Evolutionary conservation across 345 rosid genomes (phyloP), one percentile per base, ranked within the genome.

Genomic region (Populus simonii): DNA sequence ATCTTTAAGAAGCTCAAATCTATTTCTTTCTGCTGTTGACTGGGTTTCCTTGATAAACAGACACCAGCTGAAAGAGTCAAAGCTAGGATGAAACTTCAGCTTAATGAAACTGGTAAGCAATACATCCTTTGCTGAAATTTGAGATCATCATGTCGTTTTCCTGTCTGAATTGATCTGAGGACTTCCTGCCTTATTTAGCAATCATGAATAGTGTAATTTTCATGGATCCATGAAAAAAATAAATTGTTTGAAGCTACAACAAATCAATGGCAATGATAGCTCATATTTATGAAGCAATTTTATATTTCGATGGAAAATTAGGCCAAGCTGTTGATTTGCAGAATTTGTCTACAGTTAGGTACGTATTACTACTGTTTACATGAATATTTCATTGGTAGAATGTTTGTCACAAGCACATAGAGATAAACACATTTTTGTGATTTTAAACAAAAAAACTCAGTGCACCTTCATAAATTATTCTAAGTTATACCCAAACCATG

Each of bases 81-180:
- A 84, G 98, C 98, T 75, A 90, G 86, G 90, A 95, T 89, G 97
- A 95, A 92, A 80, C 82, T 87, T 76, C 97, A 93, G 88, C 99
- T 95, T 78, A 81, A 85, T 80, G 92, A 91, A 83, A 91, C 98
- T 65, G 93, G 99, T 93, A 83, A 79, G 79, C 13, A 16, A 23
- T 45, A 61, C 29, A 36, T 18, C 67, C 38, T 20, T 35, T 45
- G 16, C 9, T 47, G 39, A 51, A 67, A 27, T 16, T 53, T 68
- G 22, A 20, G 38, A 39, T 72, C 29, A 67, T 2, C 11, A 43
- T 71, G 23, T 43, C 17, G 25, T n/a, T 23, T 45, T 29, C 59
- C 10, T 25, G 8, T 25, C 39, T 55, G 2, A 22, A 29, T 27
- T n/a, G 31, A 36, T 39, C 31, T 7, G 17, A 10, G 22, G 51